A percentile compares a stretch with the other conserved stretches of the same genome.
These are phyloP conservation scores for Aspergillus fructus DNA, from an alignment of 2,329 filamentous ascomycete genomes.

Conservation along the genomic window DNA sequence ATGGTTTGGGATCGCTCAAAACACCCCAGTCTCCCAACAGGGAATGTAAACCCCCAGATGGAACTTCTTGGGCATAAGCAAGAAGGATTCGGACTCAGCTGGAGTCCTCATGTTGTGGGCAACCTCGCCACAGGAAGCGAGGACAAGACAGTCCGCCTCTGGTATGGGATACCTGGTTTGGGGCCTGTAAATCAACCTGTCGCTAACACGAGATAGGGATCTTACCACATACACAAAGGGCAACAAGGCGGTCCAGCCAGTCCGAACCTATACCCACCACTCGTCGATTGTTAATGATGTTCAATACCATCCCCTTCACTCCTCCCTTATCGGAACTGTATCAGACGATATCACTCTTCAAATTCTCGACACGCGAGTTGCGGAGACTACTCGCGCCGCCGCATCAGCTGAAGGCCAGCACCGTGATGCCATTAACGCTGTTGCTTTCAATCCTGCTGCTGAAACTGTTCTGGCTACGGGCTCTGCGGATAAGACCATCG, in stretches of 20 bases:
- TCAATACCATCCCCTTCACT: constrained; percentile 86
- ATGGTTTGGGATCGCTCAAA: constrained; percentile 96
- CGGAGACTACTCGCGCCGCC: constrained; percentile 65
- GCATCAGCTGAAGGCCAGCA: constrained; percentile 73
- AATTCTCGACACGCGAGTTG: constrained; percentile 79
- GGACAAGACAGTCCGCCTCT: constrained; percentile 86
- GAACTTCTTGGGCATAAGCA: constrained; percentile 79
- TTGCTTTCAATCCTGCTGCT: constrained; percentile 90
- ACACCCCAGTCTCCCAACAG: constrained; percentile 75
- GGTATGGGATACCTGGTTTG: constrained; percentile 52
- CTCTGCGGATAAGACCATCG: constrained; percentile 92
- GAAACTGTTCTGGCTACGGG: constrained; percentile 89
- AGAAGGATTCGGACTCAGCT: constrained; percentile 90
- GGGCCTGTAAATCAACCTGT: background rate
- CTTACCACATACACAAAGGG: constrained; percentile 71
- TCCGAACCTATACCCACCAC: constrained; percentile 81
- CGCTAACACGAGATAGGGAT: constrained; percentile 58
- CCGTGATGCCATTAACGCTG: constrained; percentile 88
- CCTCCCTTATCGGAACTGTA: constrained; percentile 83
- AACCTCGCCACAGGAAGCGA: constrained; percentile 87
- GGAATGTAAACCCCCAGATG: constrained; percentile 75
- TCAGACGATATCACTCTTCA: constrained; percentile 94
- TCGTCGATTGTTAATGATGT: constrained; percentile 93
- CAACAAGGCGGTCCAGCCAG: constrained; percentile 68
- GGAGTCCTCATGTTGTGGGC: constrained; percentile 82